A percentile compares a stretch with the other conserved stretches of the same genome.
These are phyloP conservation scores for Annulohypoxylon nitens DNA, from an alignment of 495 filamentous ascomycete genomes.

Conservation along the genomic window DNA sequence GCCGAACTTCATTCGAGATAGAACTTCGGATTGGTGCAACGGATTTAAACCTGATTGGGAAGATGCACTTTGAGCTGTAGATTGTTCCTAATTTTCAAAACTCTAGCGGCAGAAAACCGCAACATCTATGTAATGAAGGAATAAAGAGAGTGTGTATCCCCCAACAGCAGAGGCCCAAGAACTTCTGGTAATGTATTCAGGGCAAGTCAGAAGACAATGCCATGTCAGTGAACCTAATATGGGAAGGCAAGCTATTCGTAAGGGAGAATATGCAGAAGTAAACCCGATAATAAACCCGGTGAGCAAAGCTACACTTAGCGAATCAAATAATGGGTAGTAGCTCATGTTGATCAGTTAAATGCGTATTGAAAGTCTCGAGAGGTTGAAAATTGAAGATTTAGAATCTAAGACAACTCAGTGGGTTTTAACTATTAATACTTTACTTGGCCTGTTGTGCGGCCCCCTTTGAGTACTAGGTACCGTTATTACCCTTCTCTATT, in stretches of 20 bases:
- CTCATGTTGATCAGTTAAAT: conserved; percentile 3
- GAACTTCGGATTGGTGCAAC: not conserved
- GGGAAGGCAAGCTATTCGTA: conserved; percentile 23
- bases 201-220: conserved; percentile 25
- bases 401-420: too few relatives aligned
- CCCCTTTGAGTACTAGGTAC: too few relatives aligned
- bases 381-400: too few relatives aligned
- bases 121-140: conserved; percentile 26
- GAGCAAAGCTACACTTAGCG: conserved; percentile 14
- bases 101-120: conserved; percentile 20
- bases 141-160: conserved; percentile 25
- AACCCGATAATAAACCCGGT: conserved; percentile 17
- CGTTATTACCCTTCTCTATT: too few relatives aligned
- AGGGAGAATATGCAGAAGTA: conserved; percentile 17
- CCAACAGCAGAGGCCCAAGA: conserved; percentile 27
- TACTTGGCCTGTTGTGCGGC: too few relatives aligned
- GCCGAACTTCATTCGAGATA: conserved; percentile 21
- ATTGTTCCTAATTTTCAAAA: conserved; percentile 14
- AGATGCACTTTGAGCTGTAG: not conserved
- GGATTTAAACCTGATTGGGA: not conserved
- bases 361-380: too few relatives aligned
- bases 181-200: conserved; percentile 23
- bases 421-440: too few relatives aligned
- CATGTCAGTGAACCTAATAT: conserved; percentile 17
- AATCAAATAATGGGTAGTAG: conserved; percentile 23